A percentile compares a stretch with the other conserved stretches of the same genome.
Conservation (phyloP, 2,329 filamentous ascomycete genomes). For the Colletotrichum chlorophyti region DNA sequence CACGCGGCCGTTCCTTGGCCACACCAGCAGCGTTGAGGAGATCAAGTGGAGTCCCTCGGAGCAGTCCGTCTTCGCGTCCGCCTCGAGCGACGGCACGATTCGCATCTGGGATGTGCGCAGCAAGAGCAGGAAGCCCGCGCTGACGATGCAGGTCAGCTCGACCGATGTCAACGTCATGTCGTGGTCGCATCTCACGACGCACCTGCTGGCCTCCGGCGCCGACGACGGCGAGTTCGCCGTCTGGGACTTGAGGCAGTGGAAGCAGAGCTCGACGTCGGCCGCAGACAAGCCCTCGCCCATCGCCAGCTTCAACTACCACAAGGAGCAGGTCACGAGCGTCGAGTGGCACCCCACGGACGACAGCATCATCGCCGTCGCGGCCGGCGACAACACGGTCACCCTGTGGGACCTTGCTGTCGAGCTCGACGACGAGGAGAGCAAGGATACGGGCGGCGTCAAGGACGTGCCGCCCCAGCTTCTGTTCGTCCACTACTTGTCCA, state of each 20-base stretch:
- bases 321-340: constrained; percentile 92
- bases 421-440: constrained; percentile 95
- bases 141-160: constrained; percentile 83
- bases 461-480: constrained; percentile 94
- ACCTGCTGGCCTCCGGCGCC: constrained; percentile 89
- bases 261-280: constrained; percentile 60
- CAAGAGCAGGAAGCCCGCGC: constrained; percentile 86
- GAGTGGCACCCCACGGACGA: constrained; percentile 99
- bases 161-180: constrained; percentile 96
- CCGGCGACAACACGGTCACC: constrained; percentile 92
- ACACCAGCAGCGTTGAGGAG: constrained; percentile 88
- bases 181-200: constrained; percentile 88
- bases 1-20: constrained; percentile 81
- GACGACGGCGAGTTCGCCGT: constrained; percentile 95
- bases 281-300: constrained; percentile 74
- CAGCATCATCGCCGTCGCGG: constrained; percentile 90
- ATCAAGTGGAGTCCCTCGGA: constrained; percentile 96
- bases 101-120: constrained; percentile 95
- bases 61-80: constrained; percentile 91
- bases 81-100: constrained; percentile 91
- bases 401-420: constrained; percentile 97
- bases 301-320: constrained; percentile 95
- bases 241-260: constrained; percentile 97
- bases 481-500: constrained; percentile 96
- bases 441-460: constrained; percentile 82